phyloP scores from a whole-genome alignment of 2,329 filamentous ascomycete genomes.

The Paecilomyces sp. region DNA sequence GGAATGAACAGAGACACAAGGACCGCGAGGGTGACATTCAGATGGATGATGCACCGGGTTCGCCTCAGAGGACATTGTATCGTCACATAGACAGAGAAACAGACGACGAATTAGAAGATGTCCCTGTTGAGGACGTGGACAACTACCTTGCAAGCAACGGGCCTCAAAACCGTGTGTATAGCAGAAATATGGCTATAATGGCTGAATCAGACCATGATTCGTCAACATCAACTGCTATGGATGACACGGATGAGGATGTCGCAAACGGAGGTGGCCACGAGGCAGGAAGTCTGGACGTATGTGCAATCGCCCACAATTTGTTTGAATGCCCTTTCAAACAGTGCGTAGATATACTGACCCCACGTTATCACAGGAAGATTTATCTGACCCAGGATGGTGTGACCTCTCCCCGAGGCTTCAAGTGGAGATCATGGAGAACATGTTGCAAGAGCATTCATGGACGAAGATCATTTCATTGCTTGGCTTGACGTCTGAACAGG shows the following conservation, averaged over 20 bases:
- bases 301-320: neutral
- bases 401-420: slow-evolving; percentile 25
- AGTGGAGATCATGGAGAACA: slow-evolving; percentile 28
- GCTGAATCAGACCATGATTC: slow-evolving; percentile 2
- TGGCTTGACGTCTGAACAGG: slow-evolving; percentile 16
- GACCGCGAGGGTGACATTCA: neutral
- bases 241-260: neutral
- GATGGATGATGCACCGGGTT: neutral
- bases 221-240: neutral
- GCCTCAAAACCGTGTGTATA: slow-evolving; percentile 18
- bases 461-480: slow-evolving; percentile 15
- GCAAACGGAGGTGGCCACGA: neutral
- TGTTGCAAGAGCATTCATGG: slow-evolving; percentile 17
- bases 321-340: neutral
- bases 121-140: slow-evolving; percentile 11
- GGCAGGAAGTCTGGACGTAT: neutral
- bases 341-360: neutral
- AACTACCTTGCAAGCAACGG: slow-evolving; percentile 21
- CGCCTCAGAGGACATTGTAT: neutral
- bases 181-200: slow-evolving; percentile 19
- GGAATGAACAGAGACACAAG: neutral
- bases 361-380: neutral
- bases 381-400: slow-evolving; percentile 19
- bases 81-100: neutral
- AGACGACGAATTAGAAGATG: slow-evolving; percentile 4